These are phyloP conservation scores for Pseudogymnoascus sp. DNA, from an alignment of 2,329 filamentous ascomycete species.

Conservation along the genomic window DNA sequence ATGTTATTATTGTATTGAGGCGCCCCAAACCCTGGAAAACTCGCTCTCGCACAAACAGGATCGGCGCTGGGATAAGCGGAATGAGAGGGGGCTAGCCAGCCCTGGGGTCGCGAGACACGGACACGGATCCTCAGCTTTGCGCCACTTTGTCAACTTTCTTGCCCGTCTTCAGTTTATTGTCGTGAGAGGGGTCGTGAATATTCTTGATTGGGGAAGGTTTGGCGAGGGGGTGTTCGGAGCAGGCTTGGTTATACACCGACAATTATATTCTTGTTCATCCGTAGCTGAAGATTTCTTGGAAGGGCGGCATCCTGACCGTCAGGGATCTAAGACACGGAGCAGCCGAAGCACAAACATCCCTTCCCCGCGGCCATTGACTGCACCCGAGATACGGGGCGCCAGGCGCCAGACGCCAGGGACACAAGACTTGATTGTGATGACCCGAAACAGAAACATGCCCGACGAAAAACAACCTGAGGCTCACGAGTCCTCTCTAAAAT, in stretches of 20 bases:
- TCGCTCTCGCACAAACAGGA: not conserved
- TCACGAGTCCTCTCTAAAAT: slow-evolving; percentile 3
- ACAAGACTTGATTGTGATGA: not conserved
- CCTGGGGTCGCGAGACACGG: not conserved
- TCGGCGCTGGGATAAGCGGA: slow-evolving; percentile 1
- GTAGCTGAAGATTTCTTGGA: not conserved
- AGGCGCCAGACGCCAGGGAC: not conserved
- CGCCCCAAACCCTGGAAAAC: not conserved
- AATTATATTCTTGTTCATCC: not conserved
- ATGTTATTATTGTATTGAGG: not conserved
- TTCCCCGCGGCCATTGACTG: not conserved
- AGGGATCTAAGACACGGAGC: not conserved
- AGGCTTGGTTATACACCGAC: slow-evolving; percentile 1
- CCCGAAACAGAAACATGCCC: not conserved
- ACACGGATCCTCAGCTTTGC: slow-evolving; percentile 4
- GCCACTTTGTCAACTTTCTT: slow-evolving; percentile 4
- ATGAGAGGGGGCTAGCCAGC: not conserved
- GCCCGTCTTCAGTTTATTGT: not conserved
- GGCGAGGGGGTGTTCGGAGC: not conserved
- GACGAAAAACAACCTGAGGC: not conserved
- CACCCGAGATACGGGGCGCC: not conserved
- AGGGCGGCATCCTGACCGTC: not conserved
- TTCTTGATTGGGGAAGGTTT: slow-evolving; percentile 6
- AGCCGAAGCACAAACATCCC: not conserved
- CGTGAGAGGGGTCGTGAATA: not conserved